Conservation (phyloP, 2,329 filamentous ascomycete genomes). For the Penicillium vulpinum region DNA sequence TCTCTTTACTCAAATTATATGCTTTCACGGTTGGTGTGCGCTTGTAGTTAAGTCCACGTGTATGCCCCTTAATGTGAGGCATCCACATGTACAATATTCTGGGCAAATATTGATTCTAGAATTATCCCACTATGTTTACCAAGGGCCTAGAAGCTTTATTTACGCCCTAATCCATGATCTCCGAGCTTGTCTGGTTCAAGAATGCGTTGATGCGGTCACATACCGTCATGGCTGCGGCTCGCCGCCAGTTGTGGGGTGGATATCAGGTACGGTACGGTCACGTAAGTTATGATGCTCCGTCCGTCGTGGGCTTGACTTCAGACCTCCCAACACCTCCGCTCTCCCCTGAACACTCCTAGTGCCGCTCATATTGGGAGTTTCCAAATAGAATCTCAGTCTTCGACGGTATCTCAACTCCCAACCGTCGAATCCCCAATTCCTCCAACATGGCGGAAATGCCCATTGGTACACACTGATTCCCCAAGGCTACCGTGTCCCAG, state of each 20-base stretch:
- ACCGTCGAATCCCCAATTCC: slow-evolving; percentile 10
- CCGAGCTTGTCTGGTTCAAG: not conserved
- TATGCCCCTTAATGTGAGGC: not conserved
- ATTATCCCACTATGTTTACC: not conserved
- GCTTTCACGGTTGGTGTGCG: not conserved
- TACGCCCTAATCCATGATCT: not conserved
- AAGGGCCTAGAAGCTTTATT: not conserved
- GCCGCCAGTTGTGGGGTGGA: slow-evolving; percentile 17
- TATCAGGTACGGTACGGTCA: slow-evolving; percentile 27
- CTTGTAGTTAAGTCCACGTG: not conserved
- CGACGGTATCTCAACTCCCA: not conserved
- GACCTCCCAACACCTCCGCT: slow-evolving; percentile 19
- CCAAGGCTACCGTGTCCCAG: slow-evolving; percentile 24
- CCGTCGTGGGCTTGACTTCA: slow-evolving; percentile 22
- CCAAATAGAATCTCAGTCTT: slow-evolving; percentile 3
- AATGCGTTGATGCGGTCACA: slow-evolving; percentile 16
- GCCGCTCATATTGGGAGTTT: slow-evolving; percentile 17
- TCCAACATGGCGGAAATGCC: slow-evolving; percentile 50
- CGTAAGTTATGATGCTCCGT: slow-evolving; percentile 30
- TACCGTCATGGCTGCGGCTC: slow-evolving; percentile 17
- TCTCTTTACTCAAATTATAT: not conserved
- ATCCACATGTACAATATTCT: not conserved
- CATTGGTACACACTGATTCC: slow-evolving; percentile 44
- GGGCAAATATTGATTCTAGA: not conserved
- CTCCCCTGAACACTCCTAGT: slow-evolving; percentile 20